Evolutionary conservation across 306 rosid species (phyloP), one percentile per base, ranked within the genome.

Genomic region (Gillenia trifoliata): DNA sequence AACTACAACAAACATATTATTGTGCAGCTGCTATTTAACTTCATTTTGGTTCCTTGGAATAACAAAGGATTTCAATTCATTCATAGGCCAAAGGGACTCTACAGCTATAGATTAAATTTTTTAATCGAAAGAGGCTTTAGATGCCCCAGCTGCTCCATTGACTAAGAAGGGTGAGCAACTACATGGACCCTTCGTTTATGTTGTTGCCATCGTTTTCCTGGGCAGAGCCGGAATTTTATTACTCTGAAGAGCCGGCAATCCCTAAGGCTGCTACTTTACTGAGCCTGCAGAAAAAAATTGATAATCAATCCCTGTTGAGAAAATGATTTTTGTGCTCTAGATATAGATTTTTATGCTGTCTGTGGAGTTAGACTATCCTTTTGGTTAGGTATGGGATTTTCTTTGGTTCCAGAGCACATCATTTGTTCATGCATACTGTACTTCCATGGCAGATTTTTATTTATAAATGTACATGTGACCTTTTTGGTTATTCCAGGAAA

Each of bases 401-500:
- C 40, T 71, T 76, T 78, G 61, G 62, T 31, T 70, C 74, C 63
- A 34, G 34, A 22, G 41, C 50, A 22, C 19, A 54, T 33, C 17
- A 22, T 34, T 1, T 40, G 79, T 47, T 43, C 50, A 26, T 3
- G 12, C 34, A 6, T 67, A n/a, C 3, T 60, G 59, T n/a, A 70
- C 20, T 36, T 23, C 60, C 4, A 0, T 20, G 30, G 11, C 19
- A 28, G 3, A 4, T 74, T 25, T 74, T 54, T 28, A 1, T 49
- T 30, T 77, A 31, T 34, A 34, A 55, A 54, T 54, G 54, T 70
- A 50, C 45, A 64, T 41, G 49, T 55, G 56, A 43, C 73, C 66
- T 70, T 55, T 30, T 45, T 2, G 22, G 17, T 72, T 72, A 61
- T 75, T 81, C 52, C 84, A 93, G 98, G 97, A 88, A 82, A 89